A percentile compares a stretch with the other conserved stretches of the same genome.
phyloP scores from a whole-genome alignment of 495 filamentous ascomycete genomes.

The Aspergillus hancockii region DNA sequence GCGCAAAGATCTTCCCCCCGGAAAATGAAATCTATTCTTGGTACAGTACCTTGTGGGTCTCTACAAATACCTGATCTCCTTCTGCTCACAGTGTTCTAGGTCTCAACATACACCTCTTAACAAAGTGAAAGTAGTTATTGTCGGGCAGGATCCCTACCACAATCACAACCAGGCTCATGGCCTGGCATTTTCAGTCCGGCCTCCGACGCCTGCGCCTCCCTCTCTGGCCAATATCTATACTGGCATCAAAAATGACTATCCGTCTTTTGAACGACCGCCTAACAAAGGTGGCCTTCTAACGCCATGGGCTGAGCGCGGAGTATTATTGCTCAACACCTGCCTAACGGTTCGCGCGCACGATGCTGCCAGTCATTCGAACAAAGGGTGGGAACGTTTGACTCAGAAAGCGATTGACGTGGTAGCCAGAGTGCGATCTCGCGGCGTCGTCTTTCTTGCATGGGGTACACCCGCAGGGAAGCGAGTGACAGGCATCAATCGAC shows the following conservation, averaged over 20 bases:
- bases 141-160: conserved; percentile 98
- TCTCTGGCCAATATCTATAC: conserved; percentile 92
- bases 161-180: conserved; percentile 95
- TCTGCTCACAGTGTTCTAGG: conserved; percentile 46
- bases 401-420: conserved; percentile 88
- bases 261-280: conserved; percentile 70
- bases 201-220: conserved; percentile 83
- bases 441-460: conserved; percentile 96
- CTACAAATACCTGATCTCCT: neutral
- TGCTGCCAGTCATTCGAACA: conserved; percentile 76
- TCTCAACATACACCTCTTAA: conserved; percentile 86
- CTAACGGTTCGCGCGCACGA: conserved; percentile 88
- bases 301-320: conserved; percentile 90
- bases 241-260: conserved; percentile 83
- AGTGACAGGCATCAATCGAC: conserved; percentile 65
- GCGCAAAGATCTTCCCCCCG: conserved; percentile 81
- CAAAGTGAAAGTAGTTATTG: conserved; percentile 82
- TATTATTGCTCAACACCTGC: conserved; percentile 89
- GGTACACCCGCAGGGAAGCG: conserved; percentile 77
- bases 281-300: conserved; percentile 78
- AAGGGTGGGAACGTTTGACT: conserved; percentile 91
- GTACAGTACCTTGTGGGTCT: conserved; percentile 46
- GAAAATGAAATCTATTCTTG: conserved; percentile 91
- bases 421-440: conserved; percentile 66
- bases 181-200: conserved; percentile 88